Conservation (phyloP, 208 protist genomes). For the Spongospora subterranea region DNA sequence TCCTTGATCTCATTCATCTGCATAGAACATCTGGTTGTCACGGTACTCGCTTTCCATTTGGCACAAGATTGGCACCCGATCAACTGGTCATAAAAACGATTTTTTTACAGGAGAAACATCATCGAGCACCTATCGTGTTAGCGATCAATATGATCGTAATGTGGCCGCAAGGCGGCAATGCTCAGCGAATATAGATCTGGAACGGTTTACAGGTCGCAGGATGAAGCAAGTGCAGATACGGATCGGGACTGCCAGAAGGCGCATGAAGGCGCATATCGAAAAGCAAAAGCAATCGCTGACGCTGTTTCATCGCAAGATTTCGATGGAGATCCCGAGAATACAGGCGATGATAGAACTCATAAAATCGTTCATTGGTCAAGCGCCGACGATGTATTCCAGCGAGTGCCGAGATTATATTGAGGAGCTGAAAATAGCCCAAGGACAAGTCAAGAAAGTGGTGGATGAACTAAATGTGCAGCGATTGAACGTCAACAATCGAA, state of each 20-base stretch:
- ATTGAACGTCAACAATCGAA: no score
- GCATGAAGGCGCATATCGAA: background rate
- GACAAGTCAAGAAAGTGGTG: background rate
- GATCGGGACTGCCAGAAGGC: background rate
- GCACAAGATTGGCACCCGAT: background rate
- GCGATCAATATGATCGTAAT: background rate
- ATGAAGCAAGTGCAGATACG: background rate
- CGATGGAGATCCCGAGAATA: no score
- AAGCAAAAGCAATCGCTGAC: background rate
- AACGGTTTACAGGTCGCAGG: background rate
- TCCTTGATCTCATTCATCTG: slow-evolving; percentile 1
- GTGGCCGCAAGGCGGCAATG: background rate
- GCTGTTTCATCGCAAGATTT: background rate
- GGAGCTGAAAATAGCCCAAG: background rate
- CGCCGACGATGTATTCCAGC: background rate
- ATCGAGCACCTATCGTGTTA: background rate
- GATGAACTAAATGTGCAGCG: background rate
- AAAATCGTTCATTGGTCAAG: background rate
- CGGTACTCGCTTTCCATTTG: background rate
- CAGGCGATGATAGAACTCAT: background rate
- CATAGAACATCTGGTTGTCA: background rate
- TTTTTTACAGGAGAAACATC: background rate
- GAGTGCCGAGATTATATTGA: slow-evolving; percentile 9
- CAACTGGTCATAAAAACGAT: background rate
- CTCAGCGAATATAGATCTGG: background rate